Evolutionary conservation across 164 flowering plant species (phyloP).

Genomic region (Dillenia suffruticosa): DNA sequence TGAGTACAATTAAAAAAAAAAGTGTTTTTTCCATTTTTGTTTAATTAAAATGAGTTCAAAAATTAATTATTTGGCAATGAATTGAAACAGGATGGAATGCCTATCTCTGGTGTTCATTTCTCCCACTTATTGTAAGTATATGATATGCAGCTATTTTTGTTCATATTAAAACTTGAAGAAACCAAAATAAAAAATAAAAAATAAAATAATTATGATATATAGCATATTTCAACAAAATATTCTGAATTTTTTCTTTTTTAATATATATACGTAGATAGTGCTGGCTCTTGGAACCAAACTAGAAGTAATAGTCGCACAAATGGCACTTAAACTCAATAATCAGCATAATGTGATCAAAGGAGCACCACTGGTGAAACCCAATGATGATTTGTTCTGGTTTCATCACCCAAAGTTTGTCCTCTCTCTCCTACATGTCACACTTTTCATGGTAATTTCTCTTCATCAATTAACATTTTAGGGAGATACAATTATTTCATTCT

Average conservation of each 20-base stretch:
- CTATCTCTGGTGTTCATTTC: conserved; percentile 46
- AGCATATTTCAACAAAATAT: not conserved
- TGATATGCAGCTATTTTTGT: too few species aligned
- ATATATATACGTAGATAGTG: conserved; percentile 30
- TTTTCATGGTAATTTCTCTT: conserved; percentile 46
- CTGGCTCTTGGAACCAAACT: conserved; percentile 56
- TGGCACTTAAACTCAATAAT: conserved; percentile 46
- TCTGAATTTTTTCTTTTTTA: not conserved
- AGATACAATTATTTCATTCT: not conserved
- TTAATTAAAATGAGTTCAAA: too few species aligned
- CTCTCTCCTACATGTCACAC: conserved; percentile 43
- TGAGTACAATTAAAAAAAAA: conserved; percentile 9
- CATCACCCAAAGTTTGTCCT: conserved; percentile 47
- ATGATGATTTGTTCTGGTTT: conserved; percentile 63
- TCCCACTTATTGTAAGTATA: conserved; percentile 45
- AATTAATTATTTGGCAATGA: too few species aligned
- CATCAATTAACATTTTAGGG: not conserved
- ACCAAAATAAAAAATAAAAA: not conserved
- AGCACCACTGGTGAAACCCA: conserved; percentile 53
- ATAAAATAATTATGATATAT: not conserved
- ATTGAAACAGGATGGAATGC: conserved; percentile 42
- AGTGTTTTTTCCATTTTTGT: not conserved
- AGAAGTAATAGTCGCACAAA: conserved; percentile 54
- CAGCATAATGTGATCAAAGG: conserved; percentile 41
- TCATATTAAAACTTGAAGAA: too few species aligned